A percentile compares a stretch with the other conserved stretches of the same genome.
Evolutionary conservation across 495 filamentous ascomycete species (phyloP).

Genomic region (Penicillium bialowiezense): DNA sequence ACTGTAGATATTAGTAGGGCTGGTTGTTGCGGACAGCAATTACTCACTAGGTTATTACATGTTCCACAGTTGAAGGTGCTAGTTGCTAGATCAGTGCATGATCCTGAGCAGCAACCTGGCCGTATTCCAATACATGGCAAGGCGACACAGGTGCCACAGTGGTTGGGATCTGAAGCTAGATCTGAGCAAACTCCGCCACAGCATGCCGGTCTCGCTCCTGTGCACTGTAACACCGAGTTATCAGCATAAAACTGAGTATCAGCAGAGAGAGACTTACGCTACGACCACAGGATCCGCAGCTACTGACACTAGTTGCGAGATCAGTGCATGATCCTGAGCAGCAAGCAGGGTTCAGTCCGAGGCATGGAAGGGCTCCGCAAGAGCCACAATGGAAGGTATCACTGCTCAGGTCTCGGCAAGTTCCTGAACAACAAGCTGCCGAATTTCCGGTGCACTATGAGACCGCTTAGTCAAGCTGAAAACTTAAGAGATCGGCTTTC

Average conservation of each 20-base stretch:
- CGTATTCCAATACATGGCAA: constrained; percentile 7
- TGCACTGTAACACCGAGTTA: constrained; percentile 4
- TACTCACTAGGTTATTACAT: constrained; percentile 11
- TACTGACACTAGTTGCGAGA: neutral
- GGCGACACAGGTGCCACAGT: constrained; percentile 11
- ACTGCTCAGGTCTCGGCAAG: neutral
- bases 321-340: neutral
- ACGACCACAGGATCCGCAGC: neutral
- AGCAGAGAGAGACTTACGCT: neutral
- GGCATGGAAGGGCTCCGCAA: neutral
- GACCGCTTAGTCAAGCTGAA: neutral
- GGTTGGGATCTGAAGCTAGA: neutral
- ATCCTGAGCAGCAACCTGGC: constrained; percentile 14
- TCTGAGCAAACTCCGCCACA: constrained; percentile 14
- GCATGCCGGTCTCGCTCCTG: constrained; percentile 10
- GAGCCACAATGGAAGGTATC: neutral
- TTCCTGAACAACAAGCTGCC: neutral
- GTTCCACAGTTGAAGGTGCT: constrained; percentile 14
- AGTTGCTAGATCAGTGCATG: constrained; percentile 14
- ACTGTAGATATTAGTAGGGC: constrained; percentile 1
- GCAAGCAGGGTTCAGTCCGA: neutral
- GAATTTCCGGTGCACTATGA: neutral
- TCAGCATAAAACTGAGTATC: neutral
- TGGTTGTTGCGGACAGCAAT: too few species aligned
- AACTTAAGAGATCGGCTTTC: neutral